Conservation (phyloP, 2,329 filamentous ascomycete genomes). For the Hymenoscyphus scutula region DNA sequence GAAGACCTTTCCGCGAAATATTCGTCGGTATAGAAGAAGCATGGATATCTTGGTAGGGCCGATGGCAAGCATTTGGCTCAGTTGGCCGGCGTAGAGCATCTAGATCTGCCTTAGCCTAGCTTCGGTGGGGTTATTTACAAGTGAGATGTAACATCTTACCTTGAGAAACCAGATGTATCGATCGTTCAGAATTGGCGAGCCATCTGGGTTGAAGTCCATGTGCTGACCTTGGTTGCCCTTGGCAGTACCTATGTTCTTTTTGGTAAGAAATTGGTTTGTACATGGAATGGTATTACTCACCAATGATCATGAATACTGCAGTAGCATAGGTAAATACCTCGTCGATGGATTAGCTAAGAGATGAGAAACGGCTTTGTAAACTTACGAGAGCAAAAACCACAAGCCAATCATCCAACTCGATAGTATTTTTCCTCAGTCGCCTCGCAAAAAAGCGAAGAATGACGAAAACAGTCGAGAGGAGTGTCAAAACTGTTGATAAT, state of each 20-base stretch:
- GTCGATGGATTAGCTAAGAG: background rate
- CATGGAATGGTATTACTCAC: background rate
- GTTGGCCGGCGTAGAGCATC: constrained; percentile 5
- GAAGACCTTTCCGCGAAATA: constrained; percentile 7
- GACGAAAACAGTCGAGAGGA: constrained; percentile 1
- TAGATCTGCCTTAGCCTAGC: background rate
- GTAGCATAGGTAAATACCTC: constrained; percentile 5
- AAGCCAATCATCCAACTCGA: constrained; percentile 10
- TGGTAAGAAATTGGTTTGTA: background rate
- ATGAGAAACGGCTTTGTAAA: background rate
- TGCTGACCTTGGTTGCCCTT: constrained; percentile 9
- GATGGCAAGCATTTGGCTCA: constrained; percentile 7
- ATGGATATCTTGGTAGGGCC: constrained; percentile 9
- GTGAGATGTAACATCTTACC: background rate
- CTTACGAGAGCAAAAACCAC: constrained; percentile 6
- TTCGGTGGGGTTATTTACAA: background rate
- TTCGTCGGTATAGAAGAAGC: constrained; percentile 9
- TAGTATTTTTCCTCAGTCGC: background rate
- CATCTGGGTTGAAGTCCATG: constrained; percentile 4
- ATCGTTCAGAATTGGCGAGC: background rate
- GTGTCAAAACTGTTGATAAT: background rate
- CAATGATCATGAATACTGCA: constrained; percentile 7
- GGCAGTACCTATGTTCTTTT: background rate
- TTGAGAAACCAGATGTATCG: constrained; percentile 1
- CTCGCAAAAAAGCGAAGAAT: background rate